Evolutionary conservation across 2,329 filamentous ascomycete genomes (phyloP).

Genomic region (Monosporascus ibericus): DNA sequence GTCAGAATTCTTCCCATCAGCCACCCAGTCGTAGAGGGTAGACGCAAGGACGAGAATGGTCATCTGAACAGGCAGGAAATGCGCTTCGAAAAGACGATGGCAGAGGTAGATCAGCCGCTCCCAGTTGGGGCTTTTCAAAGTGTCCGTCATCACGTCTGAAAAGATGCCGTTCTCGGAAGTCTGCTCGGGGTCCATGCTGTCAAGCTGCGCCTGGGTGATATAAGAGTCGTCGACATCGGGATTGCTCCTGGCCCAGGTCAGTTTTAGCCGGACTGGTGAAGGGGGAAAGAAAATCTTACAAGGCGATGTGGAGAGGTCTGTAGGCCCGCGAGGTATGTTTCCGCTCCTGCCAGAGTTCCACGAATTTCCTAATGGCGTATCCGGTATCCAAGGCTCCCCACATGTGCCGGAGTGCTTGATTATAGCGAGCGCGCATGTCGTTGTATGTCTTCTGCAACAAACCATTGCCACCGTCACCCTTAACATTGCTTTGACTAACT

Average conservation of each 20-base stretch:
- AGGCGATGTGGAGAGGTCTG: constrained; percentile 48
- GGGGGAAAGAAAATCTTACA: constrained; percentile 22
- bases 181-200: constrained; percentile 32
- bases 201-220: constrained; percentile 39
- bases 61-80: constrained; percentile 65
- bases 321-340: constrained; percentile 50
- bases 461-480: constrained; percentile 51
- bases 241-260: constrained; percentile 31
- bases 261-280: neutral
- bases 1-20: constrained; percentile 36
- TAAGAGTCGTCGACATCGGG: constrained; percentile 34
- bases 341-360: constrained; percentile 52
- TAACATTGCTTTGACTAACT: constrained; percentile 68
- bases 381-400: constrained; percentile 68
- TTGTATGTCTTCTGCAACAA: constrained; percentile 43
- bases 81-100: constrained; percentile 67
- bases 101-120: constrained; percentile 51
- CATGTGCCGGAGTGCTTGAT: constrained; percentile 69
- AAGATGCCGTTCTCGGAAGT: constrained; percentile 45
- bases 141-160: constrained; percentile 47
- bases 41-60: constrained; percentile 58
- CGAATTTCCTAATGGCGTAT: constrained; percentile 53
- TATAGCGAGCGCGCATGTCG: constrained; percentile 61
- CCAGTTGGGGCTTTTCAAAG: constrained; percentile 46
- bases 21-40: constrained; percentile 51